Conservation (phyloP, 495 filamentous ascomycete genomes). For the Aspergillus heteromorphus region DNA sequence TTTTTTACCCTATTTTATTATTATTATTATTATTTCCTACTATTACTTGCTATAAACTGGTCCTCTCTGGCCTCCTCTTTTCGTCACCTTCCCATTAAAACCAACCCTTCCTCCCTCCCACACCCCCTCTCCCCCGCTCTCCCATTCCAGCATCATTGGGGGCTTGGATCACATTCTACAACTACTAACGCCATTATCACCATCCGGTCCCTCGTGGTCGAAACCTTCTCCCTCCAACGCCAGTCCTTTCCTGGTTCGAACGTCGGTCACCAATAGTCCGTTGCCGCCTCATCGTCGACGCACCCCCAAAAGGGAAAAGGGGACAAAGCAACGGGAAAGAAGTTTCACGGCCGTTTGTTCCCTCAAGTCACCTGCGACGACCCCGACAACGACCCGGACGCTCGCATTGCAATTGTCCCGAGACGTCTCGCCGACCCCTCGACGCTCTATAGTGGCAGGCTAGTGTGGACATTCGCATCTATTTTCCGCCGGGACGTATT, state of each 20-base stretch:
- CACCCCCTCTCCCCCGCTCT: no score
- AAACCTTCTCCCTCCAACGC: background rate
- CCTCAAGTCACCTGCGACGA: background rate
- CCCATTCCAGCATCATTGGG: background rate
- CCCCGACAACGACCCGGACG: background rate
- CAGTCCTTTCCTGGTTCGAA: constrained; percentile 3
- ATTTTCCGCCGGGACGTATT: background rate
- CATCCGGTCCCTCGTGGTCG: background rate
- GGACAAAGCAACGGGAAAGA: background rate
- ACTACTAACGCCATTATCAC: background rate
- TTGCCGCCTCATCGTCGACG: background rate
- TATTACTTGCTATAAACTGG: background rate
- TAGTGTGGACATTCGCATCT: background rate
- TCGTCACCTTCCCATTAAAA: constrained; percentile 4
- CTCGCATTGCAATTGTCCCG: background rate
- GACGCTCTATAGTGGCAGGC: background rate
- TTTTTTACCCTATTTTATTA: constrained; percentile 5
- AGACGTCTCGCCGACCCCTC: background rate
- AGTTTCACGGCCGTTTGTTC: background rate
- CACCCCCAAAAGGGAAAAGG: constrained; percentile 1
- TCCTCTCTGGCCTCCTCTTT: constrained; percentile 3
- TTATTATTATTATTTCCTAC: background rate
- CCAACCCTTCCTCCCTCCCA: constrained; percentile 8
- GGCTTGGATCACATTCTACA: background rate
- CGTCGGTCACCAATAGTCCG: no score